Percentiles rank a stretch among this genome's conserved stretches.
Conservation (phyloP, 179 eudicot species). For the Camellia oleifera region DNA sequence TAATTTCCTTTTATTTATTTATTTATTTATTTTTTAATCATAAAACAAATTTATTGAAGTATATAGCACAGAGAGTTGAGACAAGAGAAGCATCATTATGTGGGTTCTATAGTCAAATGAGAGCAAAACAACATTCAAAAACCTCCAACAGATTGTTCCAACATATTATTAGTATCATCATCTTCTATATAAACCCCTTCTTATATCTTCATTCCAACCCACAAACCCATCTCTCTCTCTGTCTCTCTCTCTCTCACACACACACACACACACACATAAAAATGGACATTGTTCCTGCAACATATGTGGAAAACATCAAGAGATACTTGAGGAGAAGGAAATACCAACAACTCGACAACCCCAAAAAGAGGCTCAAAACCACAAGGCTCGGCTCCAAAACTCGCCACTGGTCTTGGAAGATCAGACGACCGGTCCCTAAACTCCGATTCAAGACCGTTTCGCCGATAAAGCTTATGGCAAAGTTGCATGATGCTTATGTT, state of each 20-base stretch:
- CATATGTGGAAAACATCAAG: neutral
- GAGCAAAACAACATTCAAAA: neutral
- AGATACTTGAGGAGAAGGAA: slow-evolving; percentile 19
- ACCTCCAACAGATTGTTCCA: neutral
- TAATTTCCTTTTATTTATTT: no score
- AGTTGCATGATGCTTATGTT: neutral
- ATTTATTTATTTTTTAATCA: no score
- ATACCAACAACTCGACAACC: slow-evolving; percentile 8
- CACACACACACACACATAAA: neutral
- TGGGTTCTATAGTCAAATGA: neutral
- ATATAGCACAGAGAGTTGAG: no score
- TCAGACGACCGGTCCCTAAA: neutral
- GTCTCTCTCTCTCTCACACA: neutral
- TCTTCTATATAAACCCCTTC: neutral
- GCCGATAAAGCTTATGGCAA: neutral
- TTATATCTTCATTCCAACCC: neutral
- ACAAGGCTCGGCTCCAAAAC: slow-evolving; percentile 15
- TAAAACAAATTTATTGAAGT: no score
- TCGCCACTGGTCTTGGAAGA: neutral
- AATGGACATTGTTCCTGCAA: slow-evolving; percentile 10
- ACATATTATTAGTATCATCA: neutral
- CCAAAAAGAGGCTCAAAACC: neutral
- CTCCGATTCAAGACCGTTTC: neutral
- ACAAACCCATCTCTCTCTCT: neutral
- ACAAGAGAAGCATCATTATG: no score